These are phyloP conservation scores for Saussurea involucrata DNA, from an alignment of 129 eudicot genomes.

Conservation along the genomic window DNA sequence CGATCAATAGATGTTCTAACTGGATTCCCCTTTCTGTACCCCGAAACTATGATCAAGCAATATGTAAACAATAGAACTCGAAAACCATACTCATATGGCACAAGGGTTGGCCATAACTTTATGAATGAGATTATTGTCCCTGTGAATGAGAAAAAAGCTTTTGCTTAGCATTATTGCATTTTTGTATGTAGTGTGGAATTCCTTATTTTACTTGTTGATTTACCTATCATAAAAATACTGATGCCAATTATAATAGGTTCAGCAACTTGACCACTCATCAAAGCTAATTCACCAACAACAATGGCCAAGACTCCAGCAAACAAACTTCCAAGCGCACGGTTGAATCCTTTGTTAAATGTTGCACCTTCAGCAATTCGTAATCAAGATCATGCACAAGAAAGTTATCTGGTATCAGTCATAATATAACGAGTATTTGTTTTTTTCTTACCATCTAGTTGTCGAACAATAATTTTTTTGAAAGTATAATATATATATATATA, in stretches of 20 bases:
- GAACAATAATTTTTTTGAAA: not conserved
- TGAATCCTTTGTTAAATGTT: constrained; percentile 73
- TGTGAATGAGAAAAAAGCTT: constrained; percentile 20
- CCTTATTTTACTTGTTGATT: constrained; percentile 2
- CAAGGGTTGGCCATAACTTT: constrained; percentile 73
- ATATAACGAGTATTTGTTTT: not conserved
- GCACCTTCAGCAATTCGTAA: constrained; percentile 40
- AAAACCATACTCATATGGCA: constrained; percentile 69
- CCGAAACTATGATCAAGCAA: constrained; percentile 73
- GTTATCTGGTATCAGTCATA: not conserved
- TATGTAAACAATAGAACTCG: constrained; percentile 67
- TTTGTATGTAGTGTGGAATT: not conserved
- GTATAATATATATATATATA: not conserved
- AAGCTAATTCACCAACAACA: constrained; percentile 49
- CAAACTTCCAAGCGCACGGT: constrained; percentile 72
- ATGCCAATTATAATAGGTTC: constrained; percentile 59
- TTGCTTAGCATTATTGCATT: constrained; percentile 1
- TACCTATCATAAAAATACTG: constrained; percentile 70
- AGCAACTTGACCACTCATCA: constrained; percentile 47
- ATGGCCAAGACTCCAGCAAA: constrained; percentile 64
- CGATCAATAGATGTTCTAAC: constrained; percentile 55
- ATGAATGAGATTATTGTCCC: constrained; percentile 65
- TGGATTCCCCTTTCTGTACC: constrained; percentile 69
- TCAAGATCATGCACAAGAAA: constrained; percentile 5
- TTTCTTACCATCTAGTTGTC: not conserved